Evolutionary conservation across 768 basidiomycete species (phyloP).

Genomic region (Sporobolomyces phaffii): DNA sequence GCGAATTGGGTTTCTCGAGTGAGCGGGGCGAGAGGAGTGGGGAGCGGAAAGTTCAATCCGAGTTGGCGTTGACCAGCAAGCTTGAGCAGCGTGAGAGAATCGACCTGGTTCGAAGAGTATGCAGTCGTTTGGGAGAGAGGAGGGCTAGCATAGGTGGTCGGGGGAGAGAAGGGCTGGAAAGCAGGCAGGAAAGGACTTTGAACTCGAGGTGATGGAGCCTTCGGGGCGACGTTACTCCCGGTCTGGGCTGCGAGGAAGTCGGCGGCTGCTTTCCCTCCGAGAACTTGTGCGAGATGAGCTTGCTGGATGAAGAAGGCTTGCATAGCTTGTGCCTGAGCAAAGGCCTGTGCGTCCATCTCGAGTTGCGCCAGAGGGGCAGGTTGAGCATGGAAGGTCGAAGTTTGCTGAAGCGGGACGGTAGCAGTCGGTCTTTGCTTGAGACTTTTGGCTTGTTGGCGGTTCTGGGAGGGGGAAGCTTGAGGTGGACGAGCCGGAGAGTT

Average conservation of each 20-base stretch:
- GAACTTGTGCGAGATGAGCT: neutral
- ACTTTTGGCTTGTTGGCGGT: no score
- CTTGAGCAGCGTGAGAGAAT: neutral
- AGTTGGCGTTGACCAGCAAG: conserved; percentile 10
- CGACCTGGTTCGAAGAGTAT: neutral
- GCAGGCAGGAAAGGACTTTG: neutral
- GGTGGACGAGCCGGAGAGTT: neutral
- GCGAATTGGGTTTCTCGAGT: neutral
- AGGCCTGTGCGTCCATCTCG: neutral
- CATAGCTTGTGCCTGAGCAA: conserved; percentile 4
- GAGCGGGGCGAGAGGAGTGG: neutral
- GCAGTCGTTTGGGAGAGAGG: no score
- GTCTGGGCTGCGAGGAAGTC: neutral
- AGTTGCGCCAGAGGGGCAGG: neutral
- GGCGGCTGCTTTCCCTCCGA: neutral
- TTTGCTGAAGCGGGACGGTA: neutral
- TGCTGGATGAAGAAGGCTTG: neutral
- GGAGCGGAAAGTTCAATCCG: neutral
- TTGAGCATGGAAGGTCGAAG: neutral
- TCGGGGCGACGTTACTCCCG: neutral
- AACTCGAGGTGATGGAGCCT: neutral
- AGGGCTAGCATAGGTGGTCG: no score
- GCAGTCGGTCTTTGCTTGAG: no score
- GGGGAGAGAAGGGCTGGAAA: neutral
- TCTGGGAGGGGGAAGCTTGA: neutral